Percentiles rank a stretch among this genome's conserved stretches.
Evolutionary conservation across 768 basidiomycete genomes (phyloP).

Genomic region (Auricularia sp.): DNA sequence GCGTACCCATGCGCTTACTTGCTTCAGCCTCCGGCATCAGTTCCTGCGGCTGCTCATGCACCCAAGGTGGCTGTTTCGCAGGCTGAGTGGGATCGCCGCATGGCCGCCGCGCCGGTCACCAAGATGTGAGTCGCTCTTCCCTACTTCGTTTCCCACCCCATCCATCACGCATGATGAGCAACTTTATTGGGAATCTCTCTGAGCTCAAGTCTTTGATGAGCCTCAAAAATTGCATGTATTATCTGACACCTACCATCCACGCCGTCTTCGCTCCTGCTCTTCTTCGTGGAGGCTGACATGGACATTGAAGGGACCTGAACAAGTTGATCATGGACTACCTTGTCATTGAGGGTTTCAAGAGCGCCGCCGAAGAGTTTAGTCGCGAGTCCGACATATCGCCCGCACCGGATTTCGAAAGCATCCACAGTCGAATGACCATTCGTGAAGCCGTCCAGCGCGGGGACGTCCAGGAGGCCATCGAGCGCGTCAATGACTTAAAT

Average conservation of each 20-base stretch:
- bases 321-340: constrained; percentile 95
- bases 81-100: constrained; percentile 69
- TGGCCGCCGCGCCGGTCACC: constrained; percentile 72
- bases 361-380: constrained; percentile 90
- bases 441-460: constrained; percentile 89
- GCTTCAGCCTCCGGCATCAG: background rate
- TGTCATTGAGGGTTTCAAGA: constrained; percentile 93
- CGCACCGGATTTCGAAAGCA: constrained; percentile 79
- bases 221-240: constrained; percentile 72
- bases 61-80: background rate
- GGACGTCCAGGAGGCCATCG: constrained; percentile 90
- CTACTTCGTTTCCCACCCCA: constrained; percentile 8
- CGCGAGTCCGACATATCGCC: constrained; percentile 70
- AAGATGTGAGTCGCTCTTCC: constrained; percentile 61
- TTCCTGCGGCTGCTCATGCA: background rate
- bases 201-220: constrained; percentile 57
- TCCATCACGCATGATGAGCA: constrained; percentile 45
- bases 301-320: constrained; percentile 71
- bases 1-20: background rate
- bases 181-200: constrained; percentile 98
- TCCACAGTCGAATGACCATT: constrained; percentile 90
- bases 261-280: constrained; percentile 16
- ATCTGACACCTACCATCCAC: constrained; percentile 52
- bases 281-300: constrained; percentile 11
- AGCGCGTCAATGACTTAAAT: constrained; percentile 90